Evolutionary conservation across 129 eudicot species (phyloP).

Genomic region (Helichrysum umbraculigerum): DNA sequence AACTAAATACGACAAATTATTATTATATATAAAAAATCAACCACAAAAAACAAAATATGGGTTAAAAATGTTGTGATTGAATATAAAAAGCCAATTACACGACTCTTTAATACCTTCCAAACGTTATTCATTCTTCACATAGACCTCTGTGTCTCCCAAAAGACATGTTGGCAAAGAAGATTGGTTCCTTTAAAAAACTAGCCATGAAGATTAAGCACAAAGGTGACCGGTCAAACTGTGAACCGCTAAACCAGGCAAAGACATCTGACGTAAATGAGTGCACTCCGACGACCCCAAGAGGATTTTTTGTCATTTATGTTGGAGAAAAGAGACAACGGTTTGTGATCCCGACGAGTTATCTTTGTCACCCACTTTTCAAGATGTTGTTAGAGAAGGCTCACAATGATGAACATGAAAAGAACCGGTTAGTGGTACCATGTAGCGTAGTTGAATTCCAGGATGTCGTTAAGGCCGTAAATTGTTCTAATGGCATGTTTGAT

Average conservation of each 20-base stretch:
- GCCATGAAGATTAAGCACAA: conserved; percentile 52
- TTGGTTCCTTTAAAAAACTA: conserved; percentile 52
- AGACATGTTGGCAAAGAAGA: conserved; percentile 51
- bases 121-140: conserved; percentile 1
- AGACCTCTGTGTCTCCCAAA: background rate
- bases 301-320: conserved; percentile 62
- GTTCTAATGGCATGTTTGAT: conserved; percentile 65
- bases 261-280: conserved; percentile 11
- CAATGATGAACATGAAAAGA: conserved; percentile 51
- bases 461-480: conserved; percentile 56
- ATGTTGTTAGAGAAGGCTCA: conserved; percentile 76
- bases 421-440: conserved; percentile 64
- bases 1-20: conserved; percentile 6
- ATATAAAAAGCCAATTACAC: conserved; percentile 11
- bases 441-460: conserved; percentile 60
- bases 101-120: background rate
- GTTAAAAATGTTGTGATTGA: conserved; percentile 1
- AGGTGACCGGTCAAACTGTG: background rate
- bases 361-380: conserved; percentile 71
- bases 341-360: conserved; percentile 62
- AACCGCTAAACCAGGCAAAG: conserved; percentile 16
- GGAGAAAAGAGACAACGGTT: conserved; percentile 68
- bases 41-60: conserved; percentile 6
- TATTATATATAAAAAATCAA: conserved; percentile 10
- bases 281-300: conserved; percentile 39